These are phyloP conservation scores for Botryotinia globosa DNA, from an alignment of 2,329 filamentous ascomycete genomes.

Conservation along the genomic window DNA sequence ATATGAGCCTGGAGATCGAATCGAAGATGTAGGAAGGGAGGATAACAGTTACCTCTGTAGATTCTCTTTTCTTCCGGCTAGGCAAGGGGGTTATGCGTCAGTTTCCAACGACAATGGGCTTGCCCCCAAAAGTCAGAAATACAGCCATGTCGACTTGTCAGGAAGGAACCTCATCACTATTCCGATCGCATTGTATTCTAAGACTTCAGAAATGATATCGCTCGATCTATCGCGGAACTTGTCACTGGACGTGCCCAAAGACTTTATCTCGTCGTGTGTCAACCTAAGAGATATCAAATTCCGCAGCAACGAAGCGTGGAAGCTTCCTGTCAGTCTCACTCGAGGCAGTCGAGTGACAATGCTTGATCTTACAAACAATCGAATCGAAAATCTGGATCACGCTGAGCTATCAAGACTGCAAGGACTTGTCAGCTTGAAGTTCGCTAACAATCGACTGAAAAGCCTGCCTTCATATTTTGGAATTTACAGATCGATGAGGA, in stretches of 20 bases:
- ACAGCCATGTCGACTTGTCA: slow-evolving; percentile 89
- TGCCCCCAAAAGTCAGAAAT: slow-evolving; percentile 77
- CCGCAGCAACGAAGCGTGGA: slow-evolving; percentile 87
- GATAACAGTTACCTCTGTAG: slow-evolving; percentile 97
- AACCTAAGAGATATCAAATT: slow-evolving; percentile 94
- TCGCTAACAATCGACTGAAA: slow-evolving; percentile 88
- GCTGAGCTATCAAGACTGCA: slow-evolving; percentile 74
- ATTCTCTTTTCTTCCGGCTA: slow-evolving; percentile 89
- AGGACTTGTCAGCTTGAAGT: slow-evolving; percentile 80
- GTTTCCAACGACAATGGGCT: slow-evolving; percentile 76
- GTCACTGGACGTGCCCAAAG: slow-evolving; percentile 86
- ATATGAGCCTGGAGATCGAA: slow-evolving; percentile 78
- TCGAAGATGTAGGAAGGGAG: slow-evolving; percentile 92
- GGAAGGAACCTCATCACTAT: slow-evolving; percentile 91
- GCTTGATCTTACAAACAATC: slow-evolving; percentile 92
- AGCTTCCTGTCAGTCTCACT: slow-evolving; percentile 78
- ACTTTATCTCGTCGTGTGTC: slow-evolving; percentile 92
- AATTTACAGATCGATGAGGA: slow-evolving; percentile 73
- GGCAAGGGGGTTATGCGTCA: slow-evolving; percentile 76
- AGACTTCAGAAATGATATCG: slow-evolving; percentile 87
- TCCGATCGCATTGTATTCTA: slow-evolving; percentile 89
- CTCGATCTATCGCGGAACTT: slow-evolving; percentile 91
- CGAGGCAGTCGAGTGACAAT: slow-evolving; percentile 79
- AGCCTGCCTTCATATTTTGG: slow-evolving; percentile 79
- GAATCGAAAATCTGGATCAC: slow-evolving; percentile 80